phyloP scores from a whole-genome alignment of 2,329 filamentous ascomycete species.

The Xylariaceae sp. region DNA sequence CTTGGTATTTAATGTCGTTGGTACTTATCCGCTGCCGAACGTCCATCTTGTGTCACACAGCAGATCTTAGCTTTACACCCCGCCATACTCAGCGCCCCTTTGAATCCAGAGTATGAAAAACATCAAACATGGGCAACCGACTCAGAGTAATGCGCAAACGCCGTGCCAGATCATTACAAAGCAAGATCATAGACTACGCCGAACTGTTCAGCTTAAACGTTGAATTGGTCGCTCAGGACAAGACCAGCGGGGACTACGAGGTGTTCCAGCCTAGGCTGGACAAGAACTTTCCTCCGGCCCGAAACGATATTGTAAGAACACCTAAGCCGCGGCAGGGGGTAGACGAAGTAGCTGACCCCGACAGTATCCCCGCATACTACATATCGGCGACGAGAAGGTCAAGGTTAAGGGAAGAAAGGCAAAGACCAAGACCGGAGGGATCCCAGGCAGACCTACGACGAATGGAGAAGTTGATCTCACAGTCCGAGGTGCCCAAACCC shows the following conservation, averaged over 20 bases:
- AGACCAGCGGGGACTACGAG: neutral
- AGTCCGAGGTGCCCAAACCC: neutral
- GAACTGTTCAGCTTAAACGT: neutral
- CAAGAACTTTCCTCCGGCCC: neutral
- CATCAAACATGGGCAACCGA: constrained; percentile 1
- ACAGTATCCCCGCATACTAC: neutral
- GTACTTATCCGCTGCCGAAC: too few species aligned
- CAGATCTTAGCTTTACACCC: too few species aligned
- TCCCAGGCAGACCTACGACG: neutral
- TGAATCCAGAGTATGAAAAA: neutral
- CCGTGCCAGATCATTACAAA: neutral
- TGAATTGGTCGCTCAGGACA: neutral
- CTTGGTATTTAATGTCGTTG: too few species aligned
- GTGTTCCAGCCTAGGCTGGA: neutral
- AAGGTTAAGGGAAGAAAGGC: neutral
- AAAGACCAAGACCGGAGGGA: neutral
- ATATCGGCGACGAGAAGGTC: neutral
- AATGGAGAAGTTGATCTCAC: neutral
- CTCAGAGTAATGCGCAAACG: neutral
- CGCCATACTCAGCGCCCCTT: neutral
- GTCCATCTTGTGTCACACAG: too few species aligned
- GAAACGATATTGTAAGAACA: neutral
- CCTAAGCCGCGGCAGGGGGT: neutral
- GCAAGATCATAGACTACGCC: neutral
- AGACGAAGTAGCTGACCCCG: neutral